Base-by-base conservation (phyloP, 192 early-diverging fungal species). In the Helicostylum pulchrum region DNA sequence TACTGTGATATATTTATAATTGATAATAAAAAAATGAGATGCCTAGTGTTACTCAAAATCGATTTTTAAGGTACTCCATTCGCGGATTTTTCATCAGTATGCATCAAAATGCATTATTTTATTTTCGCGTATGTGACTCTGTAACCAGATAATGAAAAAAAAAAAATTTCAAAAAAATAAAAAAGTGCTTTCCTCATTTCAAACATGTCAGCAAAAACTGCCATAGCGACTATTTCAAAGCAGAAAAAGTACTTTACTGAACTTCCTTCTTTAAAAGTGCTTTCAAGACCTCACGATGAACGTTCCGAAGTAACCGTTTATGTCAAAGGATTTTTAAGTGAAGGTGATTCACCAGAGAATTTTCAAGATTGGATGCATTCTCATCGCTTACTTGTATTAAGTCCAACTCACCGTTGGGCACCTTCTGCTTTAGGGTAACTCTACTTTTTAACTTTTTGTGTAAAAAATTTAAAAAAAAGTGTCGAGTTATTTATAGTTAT, bases 321-420 rank as follows among this genome's bases (percentile, higher is more conserved):
- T 64, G 62, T 73, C 0, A 73, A 73, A 73, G 71, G 71, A 15
- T 73, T 73, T 53, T 43, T 73, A 44, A 66, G 65, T 14, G 66
- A 73, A 61, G 71, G 71, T 4, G 71, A 73, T 48, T 45, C 62
- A 4, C 65, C 66, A 10, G 71, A 73, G 11, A 73, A 73, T 34
- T 73, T 73, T 61, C 56, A 53, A 34, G 71, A 73, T 47, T 73
- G 71, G 71, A 57, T 73, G 53, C 71, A 73, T 48, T 73, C 71
- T 12, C 71, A 73, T 58, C 53, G 56, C 1, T 45, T 73, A 14
- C 54, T 73, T 17, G 66, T 64, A 11, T 56, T 73, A 2, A 68
- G 65, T 42, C 45, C 51, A 14, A 5, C 34, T 14, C 68, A 70
- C 54, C 23, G 30, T 36, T 73, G 71, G 71, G 65, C 52, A 31